A percentile compares a stretch with the other conserved stretches of the same genome.
phyloP scores from a whole-genome alignment of 176 grass and related monocot species.

The Oryza brachyantha region DNA sequence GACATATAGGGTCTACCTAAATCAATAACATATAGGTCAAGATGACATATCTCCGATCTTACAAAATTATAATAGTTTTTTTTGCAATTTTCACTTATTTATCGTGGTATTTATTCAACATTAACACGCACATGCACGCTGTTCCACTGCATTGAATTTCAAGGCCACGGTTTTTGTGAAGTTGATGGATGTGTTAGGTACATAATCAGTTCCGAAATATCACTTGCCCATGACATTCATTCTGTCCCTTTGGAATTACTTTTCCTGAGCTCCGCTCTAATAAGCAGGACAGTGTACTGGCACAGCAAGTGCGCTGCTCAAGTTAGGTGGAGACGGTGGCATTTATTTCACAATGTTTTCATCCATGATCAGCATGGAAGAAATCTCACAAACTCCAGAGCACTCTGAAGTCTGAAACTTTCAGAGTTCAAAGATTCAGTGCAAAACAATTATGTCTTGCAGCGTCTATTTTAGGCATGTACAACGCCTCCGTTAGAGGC shows the following conservation, averaged over 20 bases:
- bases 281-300: background rate
- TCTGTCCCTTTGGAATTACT: background rate
- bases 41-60: too few species aligned
- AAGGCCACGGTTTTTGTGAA: slow-evolving; percentile 1
- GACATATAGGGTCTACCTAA: too few species aligned
- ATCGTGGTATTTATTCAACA: background rate
- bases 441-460: background rate
- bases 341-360: slow-evolving; percentile 3
- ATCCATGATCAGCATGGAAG: background rate
- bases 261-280: too few species aligned
- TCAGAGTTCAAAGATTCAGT: background rate
- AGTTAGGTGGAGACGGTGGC: background rate
- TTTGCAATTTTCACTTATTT: too few species aligned
- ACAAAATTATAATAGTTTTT: too few species aligned
- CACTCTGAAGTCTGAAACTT: too few species aligned
- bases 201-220: background rate
- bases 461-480: background rate
- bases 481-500: too few species aligned
- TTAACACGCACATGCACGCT: background rate
- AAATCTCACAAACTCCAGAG: background rate
- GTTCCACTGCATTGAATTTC: background rate
- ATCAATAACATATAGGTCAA: too few species aligned
- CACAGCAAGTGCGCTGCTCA: background rate
- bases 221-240: background rate
- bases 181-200: background rate